Evolutionary conservation across 768 basidiomycete genomes (phyloP).

Genomic region (Clathrus columnatus): DNA sequence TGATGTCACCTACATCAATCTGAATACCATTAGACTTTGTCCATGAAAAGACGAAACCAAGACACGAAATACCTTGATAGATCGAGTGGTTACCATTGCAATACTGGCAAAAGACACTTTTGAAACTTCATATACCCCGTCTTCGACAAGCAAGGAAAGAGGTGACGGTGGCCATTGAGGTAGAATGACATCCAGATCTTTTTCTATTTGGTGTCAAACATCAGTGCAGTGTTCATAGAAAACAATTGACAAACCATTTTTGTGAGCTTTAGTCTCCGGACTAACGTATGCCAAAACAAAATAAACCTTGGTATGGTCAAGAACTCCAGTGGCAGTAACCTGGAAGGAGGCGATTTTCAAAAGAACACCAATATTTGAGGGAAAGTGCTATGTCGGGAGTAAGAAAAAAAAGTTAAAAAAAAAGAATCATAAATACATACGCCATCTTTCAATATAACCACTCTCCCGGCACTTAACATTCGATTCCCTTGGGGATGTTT

Average conservation of each 20-base stretch:
- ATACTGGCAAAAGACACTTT: conserved; percentile 66
- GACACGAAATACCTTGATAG: conserved; percentile 50
- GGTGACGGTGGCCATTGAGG: conserved; percentile 73
- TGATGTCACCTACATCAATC: conserved; percentile 64
- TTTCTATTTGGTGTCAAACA: conserved; percentile 34
- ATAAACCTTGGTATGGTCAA: conserved; percentile 48
- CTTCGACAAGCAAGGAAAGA: conserved; percentile 35
- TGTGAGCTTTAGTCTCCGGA: conserved; percentile 45
- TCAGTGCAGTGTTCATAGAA: neutral
- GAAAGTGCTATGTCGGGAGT: conserved; percentile 56
- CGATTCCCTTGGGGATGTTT: conserved; percentile 58
- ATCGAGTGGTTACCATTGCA: conserved; percentile 58
- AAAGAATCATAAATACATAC: conserved; percentile 37
- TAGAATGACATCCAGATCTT: conserved; percentile 45
- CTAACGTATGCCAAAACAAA: conserved; percentile 67
- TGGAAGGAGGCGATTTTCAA: conserved; percentile 55
- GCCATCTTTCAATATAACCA: conserved; percentile 74
- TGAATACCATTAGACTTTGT: conserved; percentile 21
- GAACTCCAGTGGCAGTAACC: conserved; percentile 31
- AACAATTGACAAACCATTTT: conserved; percentile 34
- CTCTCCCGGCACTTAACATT: conserved; percentile 60
- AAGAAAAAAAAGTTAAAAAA: neutral
- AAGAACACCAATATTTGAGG: conserved; percentile 57
- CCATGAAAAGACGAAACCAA: conserved; percentile 6
- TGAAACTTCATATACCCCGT: conserved; percentile 57